These are phyloP conservation scores for Neoboletus brunneissimus DNA, from an alignment of 768 basidiomycete species.

Conservation along the genomic window DNA sequence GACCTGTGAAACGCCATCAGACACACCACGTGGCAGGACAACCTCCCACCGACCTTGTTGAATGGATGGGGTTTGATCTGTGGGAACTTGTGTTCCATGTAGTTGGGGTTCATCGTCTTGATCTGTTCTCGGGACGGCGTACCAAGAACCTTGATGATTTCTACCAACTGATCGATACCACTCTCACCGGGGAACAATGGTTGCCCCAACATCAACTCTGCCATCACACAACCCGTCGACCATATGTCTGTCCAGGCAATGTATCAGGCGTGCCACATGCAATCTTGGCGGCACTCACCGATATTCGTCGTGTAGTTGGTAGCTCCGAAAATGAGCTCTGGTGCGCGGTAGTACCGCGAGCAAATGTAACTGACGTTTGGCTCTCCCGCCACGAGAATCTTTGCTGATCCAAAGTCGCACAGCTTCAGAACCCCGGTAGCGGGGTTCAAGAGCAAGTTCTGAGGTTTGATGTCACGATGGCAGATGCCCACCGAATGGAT, in stretches of 20 bases:
- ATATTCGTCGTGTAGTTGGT: constrained; percentile 99
- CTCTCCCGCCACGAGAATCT: constrained; percentile 96
- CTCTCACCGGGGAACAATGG: constrained; percentile 99
- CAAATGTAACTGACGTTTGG: constrained; percentile 99
- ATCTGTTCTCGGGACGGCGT: constrained; percentile 99
- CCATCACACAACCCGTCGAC: constrained; percentile 99
- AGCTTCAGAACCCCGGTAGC: constrained; percentile 95
- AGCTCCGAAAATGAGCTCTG: constrained; percentile 98
- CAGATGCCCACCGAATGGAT: constrained; percentile 99
- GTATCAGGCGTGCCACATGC: constrained; percentile 2
- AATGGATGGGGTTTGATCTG: constrained; percentile 99
- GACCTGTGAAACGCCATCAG: constrained; percentile 53
- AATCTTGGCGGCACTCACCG: constrained; percentile 52
- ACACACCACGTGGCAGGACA: constrained; percentile 6
- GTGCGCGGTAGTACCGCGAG: constrained; percentile 98
- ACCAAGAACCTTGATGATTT: constrained; percentile 99
- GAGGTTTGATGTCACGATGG: constrained; percentile 99
- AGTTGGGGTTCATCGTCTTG: constrained; percentile 99
- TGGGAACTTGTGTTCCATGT: constrained; percentile 99
- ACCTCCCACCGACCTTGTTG: constrained; percentile 64
- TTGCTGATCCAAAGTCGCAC: constrained; percentile 98
- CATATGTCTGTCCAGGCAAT: constrained; percentile 72
- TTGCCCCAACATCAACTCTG: constrained; percentile 98
- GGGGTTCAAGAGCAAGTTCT: constrained; percentile 96
- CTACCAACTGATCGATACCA: constrained; percentile 98